phyloP scores from a whole-genome alignment of 441 rosid genomes.

The Croton setiger region DNA sequence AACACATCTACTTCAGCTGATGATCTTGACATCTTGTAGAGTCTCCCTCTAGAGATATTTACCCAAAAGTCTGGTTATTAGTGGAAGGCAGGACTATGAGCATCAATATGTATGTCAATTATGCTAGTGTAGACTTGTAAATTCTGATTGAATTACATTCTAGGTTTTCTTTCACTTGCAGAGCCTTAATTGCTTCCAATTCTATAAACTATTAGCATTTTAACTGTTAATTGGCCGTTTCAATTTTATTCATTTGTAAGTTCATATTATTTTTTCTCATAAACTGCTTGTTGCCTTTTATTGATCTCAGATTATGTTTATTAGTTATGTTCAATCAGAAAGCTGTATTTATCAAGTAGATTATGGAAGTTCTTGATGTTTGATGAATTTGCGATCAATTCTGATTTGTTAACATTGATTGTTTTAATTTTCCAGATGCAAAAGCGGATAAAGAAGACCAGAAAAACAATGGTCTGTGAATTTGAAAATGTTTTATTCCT shows the following conservation, averaged over 20 bases:
- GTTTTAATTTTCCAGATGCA: slow-evolving; percentile 50
- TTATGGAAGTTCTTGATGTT: slow-evolving; percentile 2
- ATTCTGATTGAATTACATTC: background rate
- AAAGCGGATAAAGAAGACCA: slow-evolving; percentile 83
- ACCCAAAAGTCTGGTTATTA: background rate
- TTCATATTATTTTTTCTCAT: background rate
- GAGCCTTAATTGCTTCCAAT: background rate
- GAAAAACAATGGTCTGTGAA: slow-evolving; percentile 56
- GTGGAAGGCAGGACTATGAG: background rate
- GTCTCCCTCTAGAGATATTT: background rate
- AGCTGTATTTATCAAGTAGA: background rate
- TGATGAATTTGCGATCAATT: slow-evolving; percentile 1
- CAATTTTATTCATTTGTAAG: background rate
- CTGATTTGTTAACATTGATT: slow-evolving; percentile 14
- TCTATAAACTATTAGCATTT: too few relatives aligned
- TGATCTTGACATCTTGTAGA: slow-evolving; percentile 1
- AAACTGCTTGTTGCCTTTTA: background rate
- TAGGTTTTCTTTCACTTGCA: background rate
- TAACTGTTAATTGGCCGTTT: slow-evolving; percentile 5
- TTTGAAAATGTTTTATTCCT: slow-evolving; percentile 13
- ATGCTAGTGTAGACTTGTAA: background rate
- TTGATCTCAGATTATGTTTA: background rate
- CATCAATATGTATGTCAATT: background rate
- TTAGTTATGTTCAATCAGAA: background rate
- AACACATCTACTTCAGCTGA: background rate